Conservation (phyloP, 2,329 filamentous ascomycete genomes). For the Alternaria incomplexa region DNA sequence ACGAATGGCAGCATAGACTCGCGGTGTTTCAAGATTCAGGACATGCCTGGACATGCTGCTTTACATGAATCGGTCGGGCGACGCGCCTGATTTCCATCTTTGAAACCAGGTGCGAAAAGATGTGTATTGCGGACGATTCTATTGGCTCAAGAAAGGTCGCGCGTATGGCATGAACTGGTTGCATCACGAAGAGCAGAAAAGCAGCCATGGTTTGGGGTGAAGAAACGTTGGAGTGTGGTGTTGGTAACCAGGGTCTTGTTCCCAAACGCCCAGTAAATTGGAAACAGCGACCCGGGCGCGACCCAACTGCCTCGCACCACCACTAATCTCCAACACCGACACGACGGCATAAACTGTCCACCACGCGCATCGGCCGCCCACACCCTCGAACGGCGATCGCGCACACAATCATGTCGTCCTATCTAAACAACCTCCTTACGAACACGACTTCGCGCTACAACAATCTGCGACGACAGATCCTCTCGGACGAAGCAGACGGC, state of each 20-base stretch:
- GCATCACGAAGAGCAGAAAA: not conserved
- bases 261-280: slow-evolving; percentile 19
- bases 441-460: slow-evolving; percentile 64
- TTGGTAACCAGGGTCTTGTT: slow-evolving; percentile 7
- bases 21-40: slow-evolving; percentile 4
- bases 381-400: not conserved
- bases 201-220: not conserved
- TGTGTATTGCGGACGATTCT: not conserved
- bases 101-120: not conserved
- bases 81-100: not conserved
- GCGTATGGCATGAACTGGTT: not conserved
- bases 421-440: slow-evolving; percentile 75
- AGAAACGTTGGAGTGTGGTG: not conserved
- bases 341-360: not conserved
- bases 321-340: slow-evolving; percentile 5
- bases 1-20: not conserved
- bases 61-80: not conserved
- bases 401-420: slow-evolving; percentile 62
- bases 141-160: not conserved
- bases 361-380: not conserved
- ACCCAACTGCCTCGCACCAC: slow-evolving; percentile 2
- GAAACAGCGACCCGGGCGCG: slow-evolving; percentile 16
- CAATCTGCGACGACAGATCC: slow-evolving; percentile 67
- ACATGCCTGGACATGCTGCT: not conserved
- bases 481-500: slow-evolving; percentile 64